Conservation (phyloP, 495 filamentous ascomycete species). For the Hypoxylon fuscum region DNA sequence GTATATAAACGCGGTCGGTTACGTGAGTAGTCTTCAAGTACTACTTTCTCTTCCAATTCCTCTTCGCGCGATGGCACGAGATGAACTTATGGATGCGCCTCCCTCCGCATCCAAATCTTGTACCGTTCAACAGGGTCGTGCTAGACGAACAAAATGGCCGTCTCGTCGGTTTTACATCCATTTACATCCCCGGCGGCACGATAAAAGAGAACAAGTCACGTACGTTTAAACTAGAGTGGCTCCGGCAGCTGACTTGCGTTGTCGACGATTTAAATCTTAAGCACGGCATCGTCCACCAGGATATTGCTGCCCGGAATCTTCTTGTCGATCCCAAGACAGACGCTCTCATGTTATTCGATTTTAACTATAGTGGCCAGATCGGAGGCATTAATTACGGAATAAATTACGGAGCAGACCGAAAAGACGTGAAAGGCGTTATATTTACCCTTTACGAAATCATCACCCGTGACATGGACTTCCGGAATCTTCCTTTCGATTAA, state of each 20-base stretch:
- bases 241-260: conserved; percentile 48
- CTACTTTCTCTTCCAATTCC: not conserved
- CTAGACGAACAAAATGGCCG: conserved; percentile 44
- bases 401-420: conserved; percentile 32
- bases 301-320: conserved; percentile 51
- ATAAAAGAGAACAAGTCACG: conserved; percentile 38
- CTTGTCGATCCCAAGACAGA: conserved; percentile 46
- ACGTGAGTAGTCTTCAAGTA: conserved; percentile 3
- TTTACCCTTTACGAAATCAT: conserved; percentile 54
- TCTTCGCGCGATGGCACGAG: conserved; percentile 46
- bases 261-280: conserved; percentile 54
- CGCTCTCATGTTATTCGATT: conserved; percentile 53
- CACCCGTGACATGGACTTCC: conserved; percentile 44
- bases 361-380: conserved; percentile 41
- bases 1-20: no score
- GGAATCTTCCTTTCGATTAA: conserved; percentile 10
- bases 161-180: conserved; percentile 53
- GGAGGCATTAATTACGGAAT: conserved; percentile 18
- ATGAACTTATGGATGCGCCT: conserved; percentile 46
- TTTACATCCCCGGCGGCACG: conserved; percentile 47
- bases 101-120: conserved; percentile 46
- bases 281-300: conserved; percentile 52
- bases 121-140: conserved; percentile 49
- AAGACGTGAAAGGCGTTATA: conserved; percentile 51
- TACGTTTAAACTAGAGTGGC: conserved; percentile 48